Evolutionary conservation across 768 basidiomycete species (phyloP), one percentile per base, ranked within the genome.

Genomic region (Scleroderma bovista): DNA sequence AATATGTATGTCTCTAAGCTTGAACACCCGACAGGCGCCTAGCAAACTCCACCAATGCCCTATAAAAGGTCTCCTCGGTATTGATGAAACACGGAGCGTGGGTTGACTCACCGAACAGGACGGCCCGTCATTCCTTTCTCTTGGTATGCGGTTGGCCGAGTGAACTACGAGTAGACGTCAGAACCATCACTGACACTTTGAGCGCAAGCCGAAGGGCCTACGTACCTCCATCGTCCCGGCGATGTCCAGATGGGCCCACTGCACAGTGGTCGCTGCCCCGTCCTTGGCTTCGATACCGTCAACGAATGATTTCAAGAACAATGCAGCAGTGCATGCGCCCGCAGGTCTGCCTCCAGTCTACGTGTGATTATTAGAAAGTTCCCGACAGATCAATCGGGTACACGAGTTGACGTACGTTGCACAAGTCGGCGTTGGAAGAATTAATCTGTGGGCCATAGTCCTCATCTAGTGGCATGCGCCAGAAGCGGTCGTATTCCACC

Each of bases 211-310:
- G 50, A 56, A 11, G 48, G 48, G 34, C 53, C 52, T 42, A 53
- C 73, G 46, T 36, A 80, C 80, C 68, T 89, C 86, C 86, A 88
- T 88, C 16, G 77, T 68, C 13, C 86, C 83, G 11, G 81, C 89
- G 50, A 92, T 92, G 59, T 94, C 92, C 38, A 93, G 68, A 65
- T 93, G 92, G 1, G 91, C 92, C 89, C 91, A 94, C 53, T 81
- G 79, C 56, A 90, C 68, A 12, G 69, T 64, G 6, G 79, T 72
- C 6, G 73, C 75, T 50, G 74, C 59, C 39, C 79, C 82, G 12
- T 80, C 75, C 59, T 78, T 76, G 2, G 75, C 70, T 60, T 88
- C 84, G 49, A 84, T 79, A 3, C 87, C 88, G 22, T 86, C 76
- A 2, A 86, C 86, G 57, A 91, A 91, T 3, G 82, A 75, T 69